Evolutionary conservation across 805 yeast species (phyloP), one percentile per base, ranked within the genome.

Genomic region (Candida stauntonica): DNA sequence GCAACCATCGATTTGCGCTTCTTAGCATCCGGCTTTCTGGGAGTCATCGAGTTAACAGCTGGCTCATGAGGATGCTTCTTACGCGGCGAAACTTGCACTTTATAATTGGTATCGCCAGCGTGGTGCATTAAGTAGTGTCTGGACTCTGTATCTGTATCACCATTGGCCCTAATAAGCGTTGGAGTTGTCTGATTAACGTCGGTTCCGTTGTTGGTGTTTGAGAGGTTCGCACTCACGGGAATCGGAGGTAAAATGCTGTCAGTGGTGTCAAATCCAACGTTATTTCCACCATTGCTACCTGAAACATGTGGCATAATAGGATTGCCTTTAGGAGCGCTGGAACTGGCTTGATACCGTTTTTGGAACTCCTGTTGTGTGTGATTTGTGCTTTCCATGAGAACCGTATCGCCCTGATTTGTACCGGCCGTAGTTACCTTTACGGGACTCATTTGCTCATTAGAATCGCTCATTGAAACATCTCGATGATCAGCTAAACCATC

Each of bases 261-360:
- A 2, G 57, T 49, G 5, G 59, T 51, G 27, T 55, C 60, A 34
- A 53, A 55, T 2, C 47, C 57, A 13, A 39, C 39, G 13, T 41
- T 45, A 17, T 32, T 39, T n/a, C n/a, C n/a, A n/a, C n/a, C n/a
- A 19, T 41, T 41, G 15, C 28, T 19, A 3, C n/a, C n/a, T n/a
- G n/a, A n/a, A n/a, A 52, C 33, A 12, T 36, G 29, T 11, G 60
- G 60, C 58, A 55, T 54, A 7, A 55, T 53, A 29, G 60, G 60
- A 26, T 55, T 55, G 3, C 36, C 45, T 15, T 26, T 13, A 7
- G 28, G 28, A 13, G 28, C 9, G 28, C 28, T n/a, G 7, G 9
- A 9, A 19, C 39, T 41, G n/a, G 36, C 37, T 4, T 19, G 41
- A 20, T 49, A 45, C 30, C 51, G 35, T 33, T 41, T 35, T 21